These are phyloP conservation scores for Beta corolliflora DNA, from an alignment of 179 eudicot genomes.

Conservation along the genomic window DNA sequence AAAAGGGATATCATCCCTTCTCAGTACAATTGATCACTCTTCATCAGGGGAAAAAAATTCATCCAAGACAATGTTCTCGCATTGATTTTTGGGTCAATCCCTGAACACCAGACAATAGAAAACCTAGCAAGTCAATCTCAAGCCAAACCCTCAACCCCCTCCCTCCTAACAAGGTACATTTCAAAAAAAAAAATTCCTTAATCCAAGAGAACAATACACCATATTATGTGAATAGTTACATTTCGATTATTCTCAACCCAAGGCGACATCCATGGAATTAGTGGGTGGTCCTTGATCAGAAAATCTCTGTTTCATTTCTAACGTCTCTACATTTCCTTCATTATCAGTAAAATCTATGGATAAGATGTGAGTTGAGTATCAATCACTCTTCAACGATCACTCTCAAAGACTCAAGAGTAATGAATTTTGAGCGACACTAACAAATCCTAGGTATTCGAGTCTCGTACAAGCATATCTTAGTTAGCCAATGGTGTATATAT, in stretches of 20 bases:
- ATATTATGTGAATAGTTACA: background rate
- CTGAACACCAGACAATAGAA: background rate
- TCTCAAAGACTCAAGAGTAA: background rate
- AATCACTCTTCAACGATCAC: background rate
- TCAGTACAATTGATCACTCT: background rate
- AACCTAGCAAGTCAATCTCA: background rate
- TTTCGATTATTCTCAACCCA: background rate
- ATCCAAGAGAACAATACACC: background rate
- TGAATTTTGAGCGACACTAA: conserved; percentile 13
- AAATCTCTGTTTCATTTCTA: background rate
- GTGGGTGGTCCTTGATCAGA: background rate
- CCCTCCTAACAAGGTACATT: background rate
- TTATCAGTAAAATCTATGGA: background rate
- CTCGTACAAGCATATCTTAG: background rate
- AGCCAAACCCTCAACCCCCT: background rate
- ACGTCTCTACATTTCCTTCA: background rate
- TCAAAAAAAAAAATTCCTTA: background rate
- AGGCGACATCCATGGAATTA: conserved; percentile 12
- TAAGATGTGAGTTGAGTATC: conserved; percentile 3
- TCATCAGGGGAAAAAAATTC: background rate
- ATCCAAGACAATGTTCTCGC: background rate
- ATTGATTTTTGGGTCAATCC: background rate
- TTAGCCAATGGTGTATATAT: background rate
- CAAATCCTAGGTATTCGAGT: conserved; percentile 4
- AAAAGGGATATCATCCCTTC: background rate